Evolutionary conservation across 2,329 filamentous ascomycete genomes (phyloP), one percentile per base, ranked within the genome.

Genomic region (Scortechinia acanthostroma): DNA sequence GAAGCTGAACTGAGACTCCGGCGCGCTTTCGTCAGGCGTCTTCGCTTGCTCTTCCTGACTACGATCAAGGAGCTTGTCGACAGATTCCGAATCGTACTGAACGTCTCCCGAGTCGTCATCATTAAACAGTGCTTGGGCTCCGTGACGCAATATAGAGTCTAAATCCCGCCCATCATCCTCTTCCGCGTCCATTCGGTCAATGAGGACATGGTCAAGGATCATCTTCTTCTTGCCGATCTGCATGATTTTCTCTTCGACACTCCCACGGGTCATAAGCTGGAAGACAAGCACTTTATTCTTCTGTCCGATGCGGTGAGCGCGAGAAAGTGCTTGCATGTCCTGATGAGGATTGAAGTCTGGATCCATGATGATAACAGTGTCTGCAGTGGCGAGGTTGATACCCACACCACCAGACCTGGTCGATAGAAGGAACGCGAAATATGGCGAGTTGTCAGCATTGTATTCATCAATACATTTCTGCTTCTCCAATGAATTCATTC

Each of bases 301-400:
- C 63, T 98, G 94, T 0, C 94, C 94, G 50, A 98, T 97, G 21
- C 93, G 85, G 63, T 98, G 93, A 16, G 91, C 93, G 51, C 94
- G 83, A 22, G 91, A 95, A 22, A 98, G 74, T 0, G 93, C 93
- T 61, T 98, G 93, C 33, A 98, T 86, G 56, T 98, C 94, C 63
- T 98, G 93, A 58, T 98, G 93, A 1, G 93, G 93, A 50, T 98
- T 98, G 70, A 95, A 97, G 58, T 98, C 93, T 0, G 89, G 89
- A 55, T 98, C 91, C 52, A 97, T 80, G 52, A 98, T 96, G 51
- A 98, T 96, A 49, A 98, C 94, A 0, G 93, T 98, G 58, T 98
- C 93, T 2, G 93, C 93, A 4, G 91, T 95, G 0, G 93, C 93
- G 46, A 98, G 74, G 58, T 98, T 98, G 69, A 98, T 98, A 15